Conservation (phyloP, 2,329 filamentous ascomycete genomes). For the Microcyclospora tardicrescens region DNA sequence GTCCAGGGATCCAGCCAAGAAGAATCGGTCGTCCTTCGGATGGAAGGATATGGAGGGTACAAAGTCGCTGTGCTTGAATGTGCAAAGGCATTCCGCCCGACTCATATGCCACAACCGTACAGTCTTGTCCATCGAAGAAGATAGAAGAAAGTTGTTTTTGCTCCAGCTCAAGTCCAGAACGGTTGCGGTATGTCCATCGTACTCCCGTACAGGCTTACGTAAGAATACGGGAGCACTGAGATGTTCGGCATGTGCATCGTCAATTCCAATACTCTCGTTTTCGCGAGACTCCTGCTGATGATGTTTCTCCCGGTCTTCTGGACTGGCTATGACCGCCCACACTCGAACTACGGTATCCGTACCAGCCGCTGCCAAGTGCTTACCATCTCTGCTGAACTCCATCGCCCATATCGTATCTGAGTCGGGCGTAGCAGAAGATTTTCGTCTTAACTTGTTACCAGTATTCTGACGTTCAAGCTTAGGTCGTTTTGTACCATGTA, state of each 20-base stretch:
- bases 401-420: slow-evolving; percentile 68
- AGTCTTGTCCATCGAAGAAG: slow-evolving; percentile 96
- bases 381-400: slow-evolving; percentile 86
- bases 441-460: slow-evolving; percentile 21
- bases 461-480: slow-evolving; percentile 9
- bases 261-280: slow-evolving; percentile 32
- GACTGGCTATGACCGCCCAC: slow-evolving; percentile 74
- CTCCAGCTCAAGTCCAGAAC: slow-evolving; percentile 93
- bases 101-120: slow-evolving; percentile 88
- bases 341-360: slow-evolving; percentile 76
- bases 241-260: slow-evolving; percentile 35
- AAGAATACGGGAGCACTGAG: slow-evolving; percentile 86
- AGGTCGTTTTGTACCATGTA: slow-evolving; percentile 27
- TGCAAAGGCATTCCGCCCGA: slow-evolving; percentile 73
- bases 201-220: slow-evolving; percentile 64
- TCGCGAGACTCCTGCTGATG: slow-evolving; percentile 54
- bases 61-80: slow-evolving; percentile 88
- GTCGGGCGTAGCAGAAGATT: slow-evolving; percentile 30
- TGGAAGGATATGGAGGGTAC: slow-evolving; percentile 93
- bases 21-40: slow-evolving; percentile 89
- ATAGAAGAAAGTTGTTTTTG: slow-evolving; percentile 95
- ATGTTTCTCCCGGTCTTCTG: slow-evolving; percentile 62
- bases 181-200: slow-evolving; percentile 69
- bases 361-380: slow-evolving; percentile 81
- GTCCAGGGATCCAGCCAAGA: slow-evolving; percentile 84